Percentiles rank a stretch among this genome's conserved stretches.
Evolutionary conservation across 2,329 filamentous ascomycete species (phyloP).

Genomic region (Phyllosticta citribraziliensis): DNA sequence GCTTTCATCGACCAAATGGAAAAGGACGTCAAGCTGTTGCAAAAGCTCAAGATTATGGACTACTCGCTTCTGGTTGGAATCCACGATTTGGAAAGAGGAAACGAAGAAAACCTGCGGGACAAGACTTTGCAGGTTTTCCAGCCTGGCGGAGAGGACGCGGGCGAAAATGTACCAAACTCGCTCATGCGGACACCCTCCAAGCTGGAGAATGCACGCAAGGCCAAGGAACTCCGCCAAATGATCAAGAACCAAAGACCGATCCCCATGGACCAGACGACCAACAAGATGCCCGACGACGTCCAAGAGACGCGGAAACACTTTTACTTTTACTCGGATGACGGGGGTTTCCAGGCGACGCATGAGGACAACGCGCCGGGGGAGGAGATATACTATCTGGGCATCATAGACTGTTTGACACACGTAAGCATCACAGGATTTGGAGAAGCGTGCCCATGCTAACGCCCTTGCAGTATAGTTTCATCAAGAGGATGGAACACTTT

Average conservation of each 20-base stretch:
- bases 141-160: slow-evolving; percentile 58
- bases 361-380: slow-evolving; percentile 77
- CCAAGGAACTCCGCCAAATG: slow-evolving; percentile 80
- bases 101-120: slow-evolving; percentile 83
- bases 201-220: slow-evolving; percentile 82
- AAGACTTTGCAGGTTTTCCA: slow-evolving; percentile 93
- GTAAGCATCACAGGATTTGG: slow-evolving; percentile 46
- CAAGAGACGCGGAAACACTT: slow-evolving; percentile 56
- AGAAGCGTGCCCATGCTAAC: background rate
- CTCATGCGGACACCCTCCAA: slow-evolving; percentile 88
- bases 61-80: slow-evolving; percentile 93
- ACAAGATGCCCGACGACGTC: slow-evolving; percentile 84
- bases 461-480: slow-evolving; percentile 64
- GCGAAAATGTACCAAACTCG: slow-evolving; percentile 48
- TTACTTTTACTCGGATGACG: slow-evolving; percentile 89
- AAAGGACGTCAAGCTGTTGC: slow-evolving; percentile 74
- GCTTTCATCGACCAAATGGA: slow-evolving; percentile 84
- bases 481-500: slow-evolving; percentile 94
- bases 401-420: slow-evolving; percentile 96
- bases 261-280: slow-evolving; percentile 75
- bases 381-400: slow-evolving; percentile 94
- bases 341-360: slow-evolving; percentile 85
- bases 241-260: slow-evolving; percentile 88
- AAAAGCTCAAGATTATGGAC: slow-evolving; percentile 93
- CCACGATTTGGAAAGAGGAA: slow-evolving; percentile 80